Base-by-base conservation (phyloP, 2,329 filamentous ascomycete species). In the Hymenoscyphus infarciens region DNA sequence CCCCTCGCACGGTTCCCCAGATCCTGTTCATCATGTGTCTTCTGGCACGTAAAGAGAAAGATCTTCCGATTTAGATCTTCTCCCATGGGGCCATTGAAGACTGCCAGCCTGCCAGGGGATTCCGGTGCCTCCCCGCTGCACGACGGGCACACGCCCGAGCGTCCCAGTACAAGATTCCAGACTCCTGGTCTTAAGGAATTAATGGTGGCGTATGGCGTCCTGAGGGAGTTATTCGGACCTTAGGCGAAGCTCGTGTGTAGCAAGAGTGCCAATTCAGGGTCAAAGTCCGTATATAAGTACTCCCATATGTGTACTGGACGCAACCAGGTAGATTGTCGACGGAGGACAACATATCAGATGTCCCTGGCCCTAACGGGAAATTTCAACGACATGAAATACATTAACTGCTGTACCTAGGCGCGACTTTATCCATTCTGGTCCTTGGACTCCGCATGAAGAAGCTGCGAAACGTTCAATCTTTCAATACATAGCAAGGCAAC, bases 41-140 rank as follows among this genome's bases (percentile, higher is more conserved):
- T 52, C 19, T 38, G 54, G 54, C 27, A 56, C 54, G 29, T 33
- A 22, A 38, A 22, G 11, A 33, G 35, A 33, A 57, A 31, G 56
- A 39, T 38, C 56, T 31, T 57, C 29, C 33, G 33, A 57, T 38
- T 15, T 31, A 31, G 53, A 56, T 56, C 53, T 52, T 52, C 19
- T 25, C 27, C 13, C 33, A 31, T 38, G 56, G 33, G 56, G 56
- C 56, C 56, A 16, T 22, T 35, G 56, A 38, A 57, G 56, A 13
- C 56, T 35, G 22, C 56, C 16, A 57, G 56, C 13, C 56, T 35
- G 22, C 56, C 16, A 57, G 56, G 56, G 33, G 56, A 22, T 59
- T 59, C 57, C 57, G 39, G 57, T 52, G 22, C 27, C 39, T 52
- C 57, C 39, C 57, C 57, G 57, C 57, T 59, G 57, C 57, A 59